A percentile compares a stretch with the other conserved stretches of the same genome.
Conservation (phyloP, 805 yeast species). For the Starmerella potacharoeniae region DNA sequence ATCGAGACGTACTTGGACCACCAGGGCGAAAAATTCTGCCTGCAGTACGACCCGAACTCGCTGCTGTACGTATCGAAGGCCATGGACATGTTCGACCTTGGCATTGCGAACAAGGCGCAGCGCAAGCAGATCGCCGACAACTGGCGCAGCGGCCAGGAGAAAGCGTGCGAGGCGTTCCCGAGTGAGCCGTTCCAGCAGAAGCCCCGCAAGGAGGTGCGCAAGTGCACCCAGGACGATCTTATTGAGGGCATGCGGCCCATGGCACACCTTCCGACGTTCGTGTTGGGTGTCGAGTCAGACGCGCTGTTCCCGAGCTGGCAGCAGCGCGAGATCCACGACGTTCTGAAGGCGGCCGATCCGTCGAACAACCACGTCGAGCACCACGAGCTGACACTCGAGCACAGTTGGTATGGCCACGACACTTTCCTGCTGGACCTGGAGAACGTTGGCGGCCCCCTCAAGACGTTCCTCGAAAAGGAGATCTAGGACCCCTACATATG, state of each 20-base stretch:
- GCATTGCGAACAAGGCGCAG: conserved; percentile 26
- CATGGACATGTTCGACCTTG: conserved; percentile 85
- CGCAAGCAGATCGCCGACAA: conserved; percentile 1
- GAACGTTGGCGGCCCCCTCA: conserved; percentile 69
- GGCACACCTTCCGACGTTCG: conserved; percentile 53
- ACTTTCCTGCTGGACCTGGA: conserved; percentile 72
- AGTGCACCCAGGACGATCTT: conserved; percentile 42
- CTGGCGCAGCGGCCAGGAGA: not conserved
- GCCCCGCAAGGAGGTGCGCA: conserved; percentile 29
- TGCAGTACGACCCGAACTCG: conserved; percentile 86
- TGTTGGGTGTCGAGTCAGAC: conserved; percentile 88
- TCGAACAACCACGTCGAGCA: conserved; percentile 39
- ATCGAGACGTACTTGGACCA: conserved; percentile 91
- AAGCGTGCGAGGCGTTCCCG: conserved; percentile 32
- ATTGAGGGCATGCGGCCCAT: conserved; percentile 52
- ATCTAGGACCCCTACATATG: not conserved
- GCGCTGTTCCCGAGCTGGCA: conserved; percentile 91
- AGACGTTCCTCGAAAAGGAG: conserved; percentile 40
- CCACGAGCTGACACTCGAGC: conserved; percentile 62
- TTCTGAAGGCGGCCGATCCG: conserved; percentile 31
- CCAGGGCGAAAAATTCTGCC: conserved; percentile 86
- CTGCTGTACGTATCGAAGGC: conserved; percentile 80
- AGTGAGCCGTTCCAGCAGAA: conserved; percentile 44
- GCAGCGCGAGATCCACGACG: conserved; percentile 66
- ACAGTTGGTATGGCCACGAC: conserved; percentile 82